Evolutionary conservation across 768 basidiomycete genomes (phyloP), one percentile per base, ranked within the genome.

Genomic region (Gloeostereum incarnatum): DNA sequence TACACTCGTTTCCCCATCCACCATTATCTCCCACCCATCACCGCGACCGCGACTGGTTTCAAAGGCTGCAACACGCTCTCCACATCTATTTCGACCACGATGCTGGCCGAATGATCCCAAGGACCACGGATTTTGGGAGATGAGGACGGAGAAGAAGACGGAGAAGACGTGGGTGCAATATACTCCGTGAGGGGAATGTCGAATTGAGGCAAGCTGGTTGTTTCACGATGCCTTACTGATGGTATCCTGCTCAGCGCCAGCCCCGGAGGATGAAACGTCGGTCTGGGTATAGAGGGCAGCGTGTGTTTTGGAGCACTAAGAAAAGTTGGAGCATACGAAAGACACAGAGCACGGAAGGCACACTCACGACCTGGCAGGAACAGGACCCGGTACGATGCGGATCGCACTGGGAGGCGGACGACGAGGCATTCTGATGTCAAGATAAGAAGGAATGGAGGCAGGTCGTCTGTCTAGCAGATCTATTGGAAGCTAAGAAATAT

Each of bases 371-470:
- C 79, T 69, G n/a, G 71, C 53, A 2, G 81, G 80, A 19, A 72
- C 65, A 4, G 81, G 81, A 10, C 81, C 83, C 25, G 62, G 56
- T 40, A 69, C 57, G 40, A 86, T 71, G 34, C 65, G 72, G 43
- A 87, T 73, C 20, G 80, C 66, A 31, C 74, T 67, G 4, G 84
- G 84, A 1, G 84, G 77, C 21, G 71, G 61, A 21, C 84, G 78
- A 49, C 33, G 33, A 38, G 72, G 68, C 81, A 85, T 85, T 29
- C 42, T 45, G 33, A 31, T 16, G 19, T 27, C 10, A 40, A 30
- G 31, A 42, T 19, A 20, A 35, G 38, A 27, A 38, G 26, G 22
- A 17, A 41, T n/a, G n/a, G n/a, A n/a, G n/a, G n/a, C n/a, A n/a
- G n/a, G n/a, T n/a, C n/a, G 27, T 34, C n/a, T 34, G 9, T 8